Conservation (phyloP, 164 flowering plant species). For the Euptelea pleiosperma region DNA sequence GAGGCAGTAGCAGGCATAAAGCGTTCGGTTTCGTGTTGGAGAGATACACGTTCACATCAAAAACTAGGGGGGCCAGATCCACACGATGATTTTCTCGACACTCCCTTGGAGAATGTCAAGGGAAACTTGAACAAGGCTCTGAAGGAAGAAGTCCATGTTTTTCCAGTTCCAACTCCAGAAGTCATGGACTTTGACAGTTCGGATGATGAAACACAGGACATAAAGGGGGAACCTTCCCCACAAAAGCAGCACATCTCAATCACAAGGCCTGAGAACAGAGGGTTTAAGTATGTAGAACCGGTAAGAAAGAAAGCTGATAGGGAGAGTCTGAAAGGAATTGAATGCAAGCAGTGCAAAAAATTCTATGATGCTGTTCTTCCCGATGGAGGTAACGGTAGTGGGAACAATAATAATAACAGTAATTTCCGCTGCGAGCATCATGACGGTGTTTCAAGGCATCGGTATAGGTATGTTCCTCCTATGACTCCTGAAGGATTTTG, state of each 20-base stretch:
- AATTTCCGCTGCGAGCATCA: slow-evolving; percentile 80
- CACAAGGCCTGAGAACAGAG: slow-evolving; percentile 29
- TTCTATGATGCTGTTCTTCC: slow-evolving; percentile 93
- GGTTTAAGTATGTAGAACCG: slow-evolving; percentile 71
- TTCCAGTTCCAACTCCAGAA: slow-evolving; percentile 27
- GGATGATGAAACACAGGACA: slow-evolving; percentile 80
- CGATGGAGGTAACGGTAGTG: slow-evolving; percentile 21
- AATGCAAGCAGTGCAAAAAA: slow-evolving; percentile 94
- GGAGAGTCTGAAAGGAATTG: slow-evolving; percentile 75
- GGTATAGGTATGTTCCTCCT: slow-evolving; percentile 85
- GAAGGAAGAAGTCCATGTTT: slow-evolving; percentile 34
- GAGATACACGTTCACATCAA: slow-evolving; percentile 67
- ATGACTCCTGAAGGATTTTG: slow-evolving; percentile 96
- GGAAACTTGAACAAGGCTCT: slow-evolving; percentile 42
- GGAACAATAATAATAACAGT: slow-evolving; percentile 21
- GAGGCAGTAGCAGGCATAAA: slow-evolving; percentile 43
- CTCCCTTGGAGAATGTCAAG: slow-evolving; percentile 70
- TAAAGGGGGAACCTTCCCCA: slow-evolving; percentile 28
- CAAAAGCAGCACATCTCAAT: slow-evolving; percentile 31
- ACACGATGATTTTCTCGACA: slow-evolving; percentile 92
- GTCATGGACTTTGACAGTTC: slow-evolving; percentile 38
- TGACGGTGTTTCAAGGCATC: slow-evolving; percentile 92
- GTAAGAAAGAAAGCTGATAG: slow-evolving; percentile 86
- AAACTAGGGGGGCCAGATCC: slow-evolving; percentile 63
- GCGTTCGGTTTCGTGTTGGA: slow-evolving; percentile 64